Evolutionary conservation across 805 yeast species (phyloP), one percentile per base, ranked within the genome.

Genomic region (Jamesozyma piceae): DNA sequence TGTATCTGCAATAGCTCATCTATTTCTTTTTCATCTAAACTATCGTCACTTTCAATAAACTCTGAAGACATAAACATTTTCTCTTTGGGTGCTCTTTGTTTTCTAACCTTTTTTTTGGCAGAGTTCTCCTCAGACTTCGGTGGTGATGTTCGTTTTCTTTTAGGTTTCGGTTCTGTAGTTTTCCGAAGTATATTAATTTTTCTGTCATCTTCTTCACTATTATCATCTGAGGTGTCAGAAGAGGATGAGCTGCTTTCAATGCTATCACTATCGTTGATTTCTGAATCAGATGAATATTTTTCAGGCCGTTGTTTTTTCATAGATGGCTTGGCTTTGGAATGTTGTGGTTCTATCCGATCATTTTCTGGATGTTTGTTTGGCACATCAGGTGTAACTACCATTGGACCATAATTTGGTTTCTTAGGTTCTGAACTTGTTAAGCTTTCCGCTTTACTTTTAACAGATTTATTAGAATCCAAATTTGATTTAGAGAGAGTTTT

Each of bases 311-410:
- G 6, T 24, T 6, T 6, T 24, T 24, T 11, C 11, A 24, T 11
- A 24, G 11, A 8, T 24, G 28, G 28, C 6, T 5, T 30, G 17
- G 11, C 6, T 13, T 30, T 30, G 33, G 33, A 30, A 6, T 11
- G 17, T 30, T 14, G 33, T 14, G 33, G 33, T 30, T 9, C 18
- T 30, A 14, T n/a, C 33, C 33, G 5, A n/a, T 14, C n/a, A 15
- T 30, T 9, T 34, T 20, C 38, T 4, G 37, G 41, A 24, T 30
- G 36, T 32, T 38, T 38, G 17, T 38, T 38, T 22, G 30, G 20
- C 3, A 38, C 41, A n/a, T 8, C 21, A 8, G 41, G 41, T 2
- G 36, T 38, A 3, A 21, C 22, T 5, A 38, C 8, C 6, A 10
- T 20, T 15, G 41, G 37, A 14, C 35, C 40, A 20, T 17, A 29